Evolutionary conservation across 2,329 filamentous ascomycete species (phyloP), one percentile per base, ranked within the genome.

Genomic region (Alternaria postmessia): DNA sequence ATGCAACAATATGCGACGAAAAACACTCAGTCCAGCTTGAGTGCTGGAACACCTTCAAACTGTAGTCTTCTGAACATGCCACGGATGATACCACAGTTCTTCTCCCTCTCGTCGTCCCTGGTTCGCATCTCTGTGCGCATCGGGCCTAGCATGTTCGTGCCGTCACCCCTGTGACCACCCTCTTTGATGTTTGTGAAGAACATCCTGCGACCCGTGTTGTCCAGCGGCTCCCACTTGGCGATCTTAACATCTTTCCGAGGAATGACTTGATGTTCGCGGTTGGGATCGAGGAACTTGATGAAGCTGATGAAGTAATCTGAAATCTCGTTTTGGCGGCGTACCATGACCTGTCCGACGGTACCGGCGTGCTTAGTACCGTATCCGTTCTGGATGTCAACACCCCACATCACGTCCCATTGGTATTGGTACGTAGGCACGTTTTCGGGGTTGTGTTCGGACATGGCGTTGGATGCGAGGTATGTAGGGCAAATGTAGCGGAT

Each of bases 401-500:
- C 73, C 65, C 67, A 72, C 64, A 72, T 73, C 18, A 75, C 73
- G 57, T 76, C 74, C 74, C 74, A 76, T 59, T 76, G 74, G 62
- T 76, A 76, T 49, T 74, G 72, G 53, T 67, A 76, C 5, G 73
- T 72, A 26, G 66, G 66, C 1, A 75, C 68, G 20, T 42, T 38
- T 8, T 57, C 24, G 0, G 73, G 72, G 59, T 75, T 75, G 65
- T 75, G 56, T 5, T 59, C 47, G n/a, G 68, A 65, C 63, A 76
- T 73, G 53, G 70, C 70, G 55, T 75, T 73, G n/a, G 68, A 71
- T 28, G 71, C 64, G 32, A 76, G 70, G 52, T 74, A 75, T 1
- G 72, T 73, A 1, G 74, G 74, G 47, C 74, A 76, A 56, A 76
- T 76, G 59, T 76, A 76, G n/a, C 74, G 68, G 24, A 76, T 68